phyloP scores from a whole-genome alignment of 176 grass and related monocot genomes.

The Oryza officinalis region DNA sequence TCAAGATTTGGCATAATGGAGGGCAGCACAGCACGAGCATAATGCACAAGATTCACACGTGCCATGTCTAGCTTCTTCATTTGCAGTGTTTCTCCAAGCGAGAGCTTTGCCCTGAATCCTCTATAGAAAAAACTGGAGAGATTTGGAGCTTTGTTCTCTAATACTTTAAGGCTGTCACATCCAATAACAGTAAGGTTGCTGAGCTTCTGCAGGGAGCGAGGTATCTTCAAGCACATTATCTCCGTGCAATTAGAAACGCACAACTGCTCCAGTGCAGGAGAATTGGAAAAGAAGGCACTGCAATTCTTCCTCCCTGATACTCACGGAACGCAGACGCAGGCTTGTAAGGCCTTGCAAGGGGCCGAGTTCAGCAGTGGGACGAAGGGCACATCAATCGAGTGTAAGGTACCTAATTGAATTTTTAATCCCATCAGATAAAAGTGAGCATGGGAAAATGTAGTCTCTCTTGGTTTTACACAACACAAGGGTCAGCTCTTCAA shows the following conservation, averaged over 20 bases:
- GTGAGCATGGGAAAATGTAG: not conserved
- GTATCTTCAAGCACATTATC: not conserved
- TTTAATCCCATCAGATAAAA: not conserved
- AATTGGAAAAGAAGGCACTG: not conserved
- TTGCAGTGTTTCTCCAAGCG: not conserved
- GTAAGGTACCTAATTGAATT: not conserved
- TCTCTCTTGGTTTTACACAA: not conserved
- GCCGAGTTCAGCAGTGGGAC: not conserved
- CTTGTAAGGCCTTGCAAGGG: not conserved
- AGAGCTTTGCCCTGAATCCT: not conserved
- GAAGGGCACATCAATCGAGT: not conserved
- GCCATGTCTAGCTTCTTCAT: not conserved
- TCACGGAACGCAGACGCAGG: not conserved
- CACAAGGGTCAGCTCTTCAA: constrained; percentile 17
- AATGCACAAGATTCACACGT: not conserved
- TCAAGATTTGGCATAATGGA: not conserved
- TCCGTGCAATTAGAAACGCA: not conserved
- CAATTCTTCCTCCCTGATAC: not conserved
- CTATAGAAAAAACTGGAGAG: not conserved
- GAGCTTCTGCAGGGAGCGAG: not conserved
- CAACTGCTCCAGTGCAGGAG: not conserved
- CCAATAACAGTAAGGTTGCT: not conserved
- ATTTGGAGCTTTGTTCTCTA: not conserved
- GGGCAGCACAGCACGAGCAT: constrained; percentile 38
- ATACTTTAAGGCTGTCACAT: not conserved